Evolutionary conservation across 108 stramenopile species (phyloP).

Genomic region (Cafeteria roenbergensis): DNA sequence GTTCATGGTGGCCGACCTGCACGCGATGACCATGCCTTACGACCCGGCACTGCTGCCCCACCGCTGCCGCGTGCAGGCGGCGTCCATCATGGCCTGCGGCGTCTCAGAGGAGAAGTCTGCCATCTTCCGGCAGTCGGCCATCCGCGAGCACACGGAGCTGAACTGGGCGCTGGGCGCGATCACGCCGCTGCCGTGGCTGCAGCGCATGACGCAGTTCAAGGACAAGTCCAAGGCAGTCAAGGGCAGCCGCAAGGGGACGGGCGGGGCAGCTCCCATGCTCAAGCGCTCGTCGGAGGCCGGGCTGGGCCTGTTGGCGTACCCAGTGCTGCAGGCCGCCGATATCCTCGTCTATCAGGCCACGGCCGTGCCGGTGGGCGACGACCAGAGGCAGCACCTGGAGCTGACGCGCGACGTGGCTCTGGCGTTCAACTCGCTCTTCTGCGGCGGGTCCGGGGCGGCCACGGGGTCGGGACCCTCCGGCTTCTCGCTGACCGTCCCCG

Average conservation of each 20-base stretch:
- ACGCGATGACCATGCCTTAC: constrained; percentile 94
- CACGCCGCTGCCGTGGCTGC: constrained; percentile 93
- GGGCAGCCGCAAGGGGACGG: not conserved
- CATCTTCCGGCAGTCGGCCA: constrained; percentile 73
- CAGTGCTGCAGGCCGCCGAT: constrained; percentile 95
- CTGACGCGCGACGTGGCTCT: constrained; percentile 86
- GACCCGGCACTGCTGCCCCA: constrained; percentile 69
- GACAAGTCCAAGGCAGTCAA: constrained; percentile 64
- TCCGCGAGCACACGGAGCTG: constrained; percentile 79
- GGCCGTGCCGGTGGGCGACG: constrained; percentile 93
- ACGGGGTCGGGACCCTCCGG: constrained; percentile 63
- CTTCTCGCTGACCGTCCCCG: constrained; percentile 25
- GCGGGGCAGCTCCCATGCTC: too few species aligned
- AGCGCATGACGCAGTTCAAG: constrained; percentile 99
- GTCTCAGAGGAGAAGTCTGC: constrained; percentile 70
- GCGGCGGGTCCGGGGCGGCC: too few species aligned
- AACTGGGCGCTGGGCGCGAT: constrained; percentile 90
- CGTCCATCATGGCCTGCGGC: constrained; percentile 34
- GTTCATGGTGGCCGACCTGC: constrained; percentile 95
- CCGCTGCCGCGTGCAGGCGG: constrained; percentile 29
- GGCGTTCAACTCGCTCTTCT: constrained; percentile 79
- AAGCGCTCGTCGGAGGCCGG: constrained; percentile 64
- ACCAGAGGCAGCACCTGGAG: constrained; percentile 94
- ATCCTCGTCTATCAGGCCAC: constrained; percentile 94
- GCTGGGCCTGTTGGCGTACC: constrained; percentile 85